Conservation (phyloP, 2,329 filamentous ascomycete species). For the Venturia aucupariae region DNA sequence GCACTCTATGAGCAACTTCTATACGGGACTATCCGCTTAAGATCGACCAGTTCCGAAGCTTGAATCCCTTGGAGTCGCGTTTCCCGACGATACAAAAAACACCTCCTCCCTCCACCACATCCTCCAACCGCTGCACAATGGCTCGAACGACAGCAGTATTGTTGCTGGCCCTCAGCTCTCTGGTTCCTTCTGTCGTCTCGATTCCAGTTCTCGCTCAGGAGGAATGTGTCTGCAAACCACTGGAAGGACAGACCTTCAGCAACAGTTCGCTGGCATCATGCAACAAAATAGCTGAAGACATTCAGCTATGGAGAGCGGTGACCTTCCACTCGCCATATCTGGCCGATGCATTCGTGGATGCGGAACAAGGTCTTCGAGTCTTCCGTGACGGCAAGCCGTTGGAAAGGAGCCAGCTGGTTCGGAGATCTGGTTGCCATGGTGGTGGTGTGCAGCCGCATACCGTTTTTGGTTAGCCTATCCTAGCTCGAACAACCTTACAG, state of each 20-base stretch:
- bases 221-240: constrained; percentile 10
- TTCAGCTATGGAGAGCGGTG: constrained; percentile 8
- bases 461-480: background rate
- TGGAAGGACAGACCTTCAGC: background rate
- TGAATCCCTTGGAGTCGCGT: background rate
- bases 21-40: background rate
- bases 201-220: constrained; percentile 8
- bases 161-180: background rate
- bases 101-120: background rate
- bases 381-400: background rate
- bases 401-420: background rate
- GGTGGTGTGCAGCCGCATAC: background rate
- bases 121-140: background rate
- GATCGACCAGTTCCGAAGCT: background rate
- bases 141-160: background rate
- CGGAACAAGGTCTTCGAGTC: constrained; percentile 2
- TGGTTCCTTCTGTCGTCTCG: constrained; percentile 2
- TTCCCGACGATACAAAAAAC: background rate
- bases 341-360: constrained; percentile 7
- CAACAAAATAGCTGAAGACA: background rate
- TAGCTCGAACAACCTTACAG: background rate
- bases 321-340: constrained; percentile 9
- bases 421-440: background rate
- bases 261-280: constrained; percentile 9
- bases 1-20: background rate